Conservation (phyloP, 2,329 filamentous ascomycete species). For the Penicillium sp. region DNA sequence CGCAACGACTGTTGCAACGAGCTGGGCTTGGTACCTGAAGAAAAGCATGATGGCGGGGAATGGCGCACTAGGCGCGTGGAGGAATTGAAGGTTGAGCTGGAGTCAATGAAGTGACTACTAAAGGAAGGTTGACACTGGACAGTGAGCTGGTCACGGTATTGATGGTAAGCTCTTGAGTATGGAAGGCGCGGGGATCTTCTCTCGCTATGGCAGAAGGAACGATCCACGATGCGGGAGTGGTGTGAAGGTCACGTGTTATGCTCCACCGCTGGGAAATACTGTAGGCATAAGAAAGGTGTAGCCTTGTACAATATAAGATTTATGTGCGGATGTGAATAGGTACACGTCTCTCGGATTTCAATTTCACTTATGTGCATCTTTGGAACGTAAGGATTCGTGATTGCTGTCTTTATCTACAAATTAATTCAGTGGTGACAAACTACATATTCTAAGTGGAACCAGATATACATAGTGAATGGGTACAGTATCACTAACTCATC, state of each 20-base stretch:
- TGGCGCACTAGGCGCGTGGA: slow-evolving; percentile 1
- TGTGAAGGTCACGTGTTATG: neutral
- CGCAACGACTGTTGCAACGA: neutral
- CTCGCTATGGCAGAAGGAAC: neutral
- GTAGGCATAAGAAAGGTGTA: neutral
- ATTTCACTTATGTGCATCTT: too few species aligned
- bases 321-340: too few species aligned
- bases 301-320: too few species aligned
- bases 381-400: too few species aligned
- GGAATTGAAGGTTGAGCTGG: neutral
- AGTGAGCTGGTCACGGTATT: too few species aligned
- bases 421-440: too few species aligned
- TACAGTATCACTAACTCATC: neutral
- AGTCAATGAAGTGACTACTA: neutral
- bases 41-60: slow-evolving; percentile 48
- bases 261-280: neutral
- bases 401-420: too few species aligned
- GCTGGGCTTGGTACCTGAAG: slow-evolving; percentile 46
- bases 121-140: too few species aligned
- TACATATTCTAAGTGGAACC: too few species aligned
- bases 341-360: too few species aligned
- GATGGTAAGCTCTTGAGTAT: neutral
- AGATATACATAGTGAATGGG: neutral
- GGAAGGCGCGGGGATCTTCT: neutral
- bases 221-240: neutral